Percentiles rank a stretch among this genome's conserved stretches.
These are phyloP conservation scores for Dacryopinax primogenitus DNA, from an alignment of 768 basidiomycete genomes.

Conservation along the genomic window DNA sequence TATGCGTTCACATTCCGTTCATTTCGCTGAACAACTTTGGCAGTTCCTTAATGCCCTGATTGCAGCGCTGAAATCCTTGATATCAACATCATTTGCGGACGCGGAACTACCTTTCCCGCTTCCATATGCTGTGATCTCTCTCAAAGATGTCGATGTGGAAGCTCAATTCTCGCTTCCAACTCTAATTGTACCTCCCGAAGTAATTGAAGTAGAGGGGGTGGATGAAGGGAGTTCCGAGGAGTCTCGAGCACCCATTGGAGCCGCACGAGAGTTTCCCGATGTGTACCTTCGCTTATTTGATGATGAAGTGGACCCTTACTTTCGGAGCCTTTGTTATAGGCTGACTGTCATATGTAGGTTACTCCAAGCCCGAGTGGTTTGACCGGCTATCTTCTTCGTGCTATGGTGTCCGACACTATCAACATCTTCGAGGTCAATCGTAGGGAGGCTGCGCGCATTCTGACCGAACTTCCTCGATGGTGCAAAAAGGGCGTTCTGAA, in stretches of 20 bases:
- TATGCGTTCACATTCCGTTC: slow-evolving; percentile 14
- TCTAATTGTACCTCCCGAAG: slow-evolving; percentile 77
- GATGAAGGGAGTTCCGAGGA: slow-evolving; percentile 27
- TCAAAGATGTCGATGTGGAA: slow-evolving; percentile 28
- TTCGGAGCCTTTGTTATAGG: slow-evolving; percentile 4
- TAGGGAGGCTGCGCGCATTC: slow-evolving; percentile 79
- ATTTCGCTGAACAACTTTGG: slow-evolving; percentile 14
- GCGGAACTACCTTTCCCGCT: slow-evolving; percentile 44
- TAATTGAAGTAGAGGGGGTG: slow-evolving; percentile 50
- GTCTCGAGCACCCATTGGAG: slow-evolving; percentile 10
- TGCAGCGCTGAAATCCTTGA: slow-evolving; percentile 46
- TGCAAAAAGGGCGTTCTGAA: slow-evolving; percentile 73
- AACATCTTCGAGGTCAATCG: slow-evolving; percentile 92
- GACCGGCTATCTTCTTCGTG: slow-evolving; percentile 66
- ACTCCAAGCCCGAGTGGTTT: slow-evolving; percentile 64
- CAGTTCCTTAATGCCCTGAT: slow-evolving; percentile 70
- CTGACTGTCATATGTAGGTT: slow-evolving; percentile 38
- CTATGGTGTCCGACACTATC: slow-evolving; percentile 59
- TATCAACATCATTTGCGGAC: slow-evolving; percentile 48
- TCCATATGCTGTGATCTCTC: slow-evolving; percentile 44
- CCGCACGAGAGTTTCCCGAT: slow-evolving; percentile 60
- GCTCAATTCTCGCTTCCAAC: slow-evolving; percentile 56
- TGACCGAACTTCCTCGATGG: slow-evolving; percentile 82
- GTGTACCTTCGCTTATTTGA: slow-evolving; percentile 58
- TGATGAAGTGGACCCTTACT: slow-evolving; percentile 31